These are phyloP conservation scores for Neopestalotiopsis sp. DNA, from an alignment of 2,329 filamentous ascomycete species.

Conservation along the genomic window DNA sequence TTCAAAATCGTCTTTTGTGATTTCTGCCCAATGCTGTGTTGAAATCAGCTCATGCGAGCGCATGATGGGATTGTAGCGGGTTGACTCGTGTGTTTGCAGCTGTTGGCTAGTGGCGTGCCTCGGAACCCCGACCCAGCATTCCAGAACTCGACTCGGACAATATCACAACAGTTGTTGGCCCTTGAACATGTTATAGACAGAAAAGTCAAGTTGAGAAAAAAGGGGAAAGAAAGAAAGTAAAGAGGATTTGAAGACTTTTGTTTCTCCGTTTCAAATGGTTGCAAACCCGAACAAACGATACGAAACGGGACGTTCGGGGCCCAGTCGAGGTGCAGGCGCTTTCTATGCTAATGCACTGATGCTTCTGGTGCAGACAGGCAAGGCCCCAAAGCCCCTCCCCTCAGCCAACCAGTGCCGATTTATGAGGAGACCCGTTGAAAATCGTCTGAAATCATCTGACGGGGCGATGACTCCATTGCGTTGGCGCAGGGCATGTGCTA, in stretches of 20 bases:
- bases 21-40: slow-evolving; percentile 9
- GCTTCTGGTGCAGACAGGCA: not conserved
- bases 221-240: not conserved
- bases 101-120: not conserved
- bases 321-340: not conserved
- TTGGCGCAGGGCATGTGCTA: not conserved
- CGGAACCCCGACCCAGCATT: not conserved
- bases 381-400: not conserved
- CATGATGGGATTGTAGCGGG: slow-evolving; percentile 10
- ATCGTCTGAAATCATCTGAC: slow-evolving; percentile 6
- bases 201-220: not conserved
- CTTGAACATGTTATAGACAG: not conserved
- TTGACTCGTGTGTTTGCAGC: slow-evolving; percentile 22
- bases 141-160: not conserved
- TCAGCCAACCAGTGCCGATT: not conserved
- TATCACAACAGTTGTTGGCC: not conserved
- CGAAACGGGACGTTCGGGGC: slow-evolving; percentile 4
- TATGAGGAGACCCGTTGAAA: not conserved
- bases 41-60: not conserved
- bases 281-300: not conserved
- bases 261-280: slow-evolving; percentile 6
- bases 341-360: slow-evolving; percentile 3
- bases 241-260: not conserved
- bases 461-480: slow-evolving; percentile 16
- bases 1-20: slow-evolving; percentile 16